Conservation (phyloP, 1,284 basidiomycete species). For the Cryptococcus deneoformans region DNA sequence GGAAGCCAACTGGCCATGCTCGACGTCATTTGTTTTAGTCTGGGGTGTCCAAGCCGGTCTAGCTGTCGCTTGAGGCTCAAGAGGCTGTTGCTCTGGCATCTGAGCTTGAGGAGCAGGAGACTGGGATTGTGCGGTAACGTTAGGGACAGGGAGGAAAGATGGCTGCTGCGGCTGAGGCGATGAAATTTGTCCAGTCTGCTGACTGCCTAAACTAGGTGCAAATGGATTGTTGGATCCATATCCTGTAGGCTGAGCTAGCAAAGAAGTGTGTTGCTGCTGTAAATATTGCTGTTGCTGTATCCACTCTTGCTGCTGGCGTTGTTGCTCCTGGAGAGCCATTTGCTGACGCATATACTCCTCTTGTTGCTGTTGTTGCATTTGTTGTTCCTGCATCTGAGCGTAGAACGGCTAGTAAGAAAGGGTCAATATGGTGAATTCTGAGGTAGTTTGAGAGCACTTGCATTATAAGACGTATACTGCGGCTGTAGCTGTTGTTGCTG, state of each 20-base stretch:
- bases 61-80: constrained; percentile 24
- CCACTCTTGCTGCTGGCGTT: constrained; percentile 47
- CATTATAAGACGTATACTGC: constrained; percentile 58
- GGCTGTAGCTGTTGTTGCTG: constrained; percentile 55
- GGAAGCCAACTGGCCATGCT: constrained; percentile 71
- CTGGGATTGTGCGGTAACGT: constrained; percentile 20
- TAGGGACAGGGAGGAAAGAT: constrained; percentile 33
- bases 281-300: constrained; percentile 55
- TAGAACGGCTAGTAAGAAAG: constrained; percentile 48
- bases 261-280: constrained; percentile 52
- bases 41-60: constrained; percentile 38
- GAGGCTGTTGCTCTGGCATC: constrained; percentile 22
- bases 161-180: constrained; percentile 50
- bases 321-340: constrained; percentile 47
- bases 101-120: constrained; percentile 17
- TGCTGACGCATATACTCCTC: constrained; percentile 50
- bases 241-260: constrained; percentile 57
- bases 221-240: constrained; percentile 95
- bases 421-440: background rate
- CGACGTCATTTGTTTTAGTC: constrained; percentile 56
- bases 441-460: constrained; percentile 17
- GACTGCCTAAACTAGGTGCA: constrained; percentile 52
- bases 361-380: constrained; percentile 44
- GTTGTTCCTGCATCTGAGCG: constrained; percentile 43
- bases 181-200: constrained; percentile 45